phyloP scores from a whole-genome alignment of 495 filamentous ascomycete species.

The Penicillium lividum region DNA sequence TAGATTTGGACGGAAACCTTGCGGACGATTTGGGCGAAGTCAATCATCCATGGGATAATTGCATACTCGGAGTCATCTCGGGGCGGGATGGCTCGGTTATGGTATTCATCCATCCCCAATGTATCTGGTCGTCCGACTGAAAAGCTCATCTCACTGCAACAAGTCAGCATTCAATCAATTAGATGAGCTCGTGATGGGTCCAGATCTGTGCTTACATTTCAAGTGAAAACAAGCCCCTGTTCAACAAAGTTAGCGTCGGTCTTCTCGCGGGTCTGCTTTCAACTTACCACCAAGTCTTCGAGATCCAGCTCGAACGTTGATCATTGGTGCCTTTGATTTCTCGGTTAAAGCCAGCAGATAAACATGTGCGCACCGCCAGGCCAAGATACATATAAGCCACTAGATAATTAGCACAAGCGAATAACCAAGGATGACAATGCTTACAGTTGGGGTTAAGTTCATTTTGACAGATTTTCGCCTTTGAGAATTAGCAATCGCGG shows the following conservation, averaged over 20 bases:
- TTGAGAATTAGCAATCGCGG: background rate
- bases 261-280: background rate
- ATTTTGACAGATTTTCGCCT: conserved; percentile 48
- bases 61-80: conserved; percentile 42
- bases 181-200: background rate
- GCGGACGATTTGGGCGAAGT: conserved; percentile 42
- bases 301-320: conserved; percentile 41
- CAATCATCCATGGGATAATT: conserved; percentile 47
- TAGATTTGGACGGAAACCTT: conserved; percentile 46
- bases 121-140: conserved; percentile 45
- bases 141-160: conserved; percentile 42
- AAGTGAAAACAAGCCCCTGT: conserved; percentile 43
- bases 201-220: conserved; percentile 37
- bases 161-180: background rate
- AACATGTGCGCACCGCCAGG: conserved; percentile 41
- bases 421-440: background rate
- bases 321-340: conserved; percentile 37
- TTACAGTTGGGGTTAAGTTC: conserved; percentile 44
- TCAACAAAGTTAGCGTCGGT: background rate
- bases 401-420: conserved; percentile 17
- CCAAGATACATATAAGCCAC: conserved; percentile 51
- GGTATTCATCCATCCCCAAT: conserved; percentile 46
- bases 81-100: conserved; percentile 40
- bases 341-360: conserved; percentile 44
- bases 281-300: conserved; percentile 47